Percentiles rank a stretch among this genome's conserved stretches.
These are phyloP conservation scores for Prototheca cutis DNA, from an alignment of 163 green algal genomes.

Conservation along the genomic window DNA sequence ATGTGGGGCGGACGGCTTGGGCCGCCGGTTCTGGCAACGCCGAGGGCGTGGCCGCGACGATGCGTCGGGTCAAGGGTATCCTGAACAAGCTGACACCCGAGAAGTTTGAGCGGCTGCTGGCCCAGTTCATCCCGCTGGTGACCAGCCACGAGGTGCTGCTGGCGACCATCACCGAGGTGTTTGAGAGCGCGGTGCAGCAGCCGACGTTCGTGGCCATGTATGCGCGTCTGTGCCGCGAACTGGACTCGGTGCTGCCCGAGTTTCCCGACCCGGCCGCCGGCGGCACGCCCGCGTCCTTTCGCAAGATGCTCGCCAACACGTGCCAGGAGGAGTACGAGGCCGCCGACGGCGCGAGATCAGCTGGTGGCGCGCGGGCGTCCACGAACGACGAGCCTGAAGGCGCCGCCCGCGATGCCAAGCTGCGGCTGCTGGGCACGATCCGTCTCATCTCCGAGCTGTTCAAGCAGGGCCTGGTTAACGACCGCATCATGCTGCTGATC, in stretches of 20 bases:
- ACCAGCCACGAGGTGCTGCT: constrained; percentile 70
- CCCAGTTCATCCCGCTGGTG: constrained; percentile 80
- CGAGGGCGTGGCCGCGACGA: constrained; percentile 29
- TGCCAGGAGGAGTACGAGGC: constrained; percentile 99
- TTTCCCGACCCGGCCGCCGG: constrained; percentile 26
- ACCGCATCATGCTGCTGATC: constrained; percentile 89
- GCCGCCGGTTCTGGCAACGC: constrained; percentile 7
- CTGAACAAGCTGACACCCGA: constrained; percentile 99
- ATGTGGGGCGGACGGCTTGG: constrained; percentile 51
- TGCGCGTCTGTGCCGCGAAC: constrained; percentile 80
- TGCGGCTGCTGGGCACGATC: constrained; percentile 88
- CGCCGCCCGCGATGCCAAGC: constrained; percentile 60
- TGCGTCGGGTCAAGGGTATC: constrained; percentile 85
- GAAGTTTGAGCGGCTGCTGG: constrained; percentile 94
- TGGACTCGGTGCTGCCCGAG: constrained; percentile 44
- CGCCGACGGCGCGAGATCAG: too few species aligned
- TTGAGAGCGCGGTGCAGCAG: constrained; percentile 96
- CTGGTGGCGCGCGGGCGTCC: too few species aligned
- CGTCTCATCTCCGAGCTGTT: constrained; percentile 94
- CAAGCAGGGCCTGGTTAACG: constrained; percentile 73
- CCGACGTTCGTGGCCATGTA: constrained; percentile 97
- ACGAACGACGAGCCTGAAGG: constrained; percentile 53
- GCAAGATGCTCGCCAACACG: constrained; percentile 91
- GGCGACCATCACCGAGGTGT: constrained; percentile 73
- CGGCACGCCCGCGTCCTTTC: constrained; percentile 80